Conservation (phyloP, 805 yeast species). For the Kodamaea neixiangensis region DNA sequence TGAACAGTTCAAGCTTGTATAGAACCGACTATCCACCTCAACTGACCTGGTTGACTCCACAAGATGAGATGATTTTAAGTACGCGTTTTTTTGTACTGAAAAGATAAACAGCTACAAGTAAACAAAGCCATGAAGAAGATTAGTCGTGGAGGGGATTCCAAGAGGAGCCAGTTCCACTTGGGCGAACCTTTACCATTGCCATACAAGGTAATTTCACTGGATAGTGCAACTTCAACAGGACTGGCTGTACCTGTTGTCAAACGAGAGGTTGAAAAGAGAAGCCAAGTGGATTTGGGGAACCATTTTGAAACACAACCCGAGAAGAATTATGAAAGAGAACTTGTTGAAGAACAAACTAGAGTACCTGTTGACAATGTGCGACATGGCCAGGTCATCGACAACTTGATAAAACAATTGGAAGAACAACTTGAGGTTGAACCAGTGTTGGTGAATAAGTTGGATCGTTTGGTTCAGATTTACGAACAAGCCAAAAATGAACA, state of each 20-base stretch:
- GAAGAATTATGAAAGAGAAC: neutral
- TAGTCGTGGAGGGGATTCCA: slow-evolving; percentile 8
- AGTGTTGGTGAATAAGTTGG: slow-evolving; percentile 7
- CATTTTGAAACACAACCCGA: neutral
- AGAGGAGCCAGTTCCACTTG: slow-evolving; percentile 18
- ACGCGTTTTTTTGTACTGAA: neutral
- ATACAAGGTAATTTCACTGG: slow-evolving; percentile 20
- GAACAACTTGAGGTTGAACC: slow-evolving; percentile 3
- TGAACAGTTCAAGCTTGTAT: no score
- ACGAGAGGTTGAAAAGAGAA: slow-evolving; percentile 13
- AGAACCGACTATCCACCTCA: no score
- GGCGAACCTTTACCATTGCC: slow-evolving; percentile 42
- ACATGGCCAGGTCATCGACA: slow-evolving; percentile 4
- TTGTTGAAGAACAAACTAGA: slow-evolving; percentile 2
- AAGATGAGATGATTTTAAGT: neutral
- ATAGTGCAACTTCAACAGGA: neutral
- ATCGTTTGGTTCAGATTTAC: slow-evolving; percentile 6
- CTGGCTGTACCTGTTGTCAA: slow-evolving; percentile 12
- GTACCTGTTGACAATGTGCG: neutral
- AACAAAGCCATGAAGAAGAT: slow-evolving; percentile 11
- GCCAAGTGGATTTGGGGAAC: neutral
- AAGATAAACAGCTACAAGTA: slow-evolving; percentile 4
- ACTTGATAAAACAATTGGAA: slow-evolving; percentile 9
- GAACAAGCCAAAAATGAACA: neutral
- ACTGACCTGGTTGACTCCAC: no score